Percentiles rank a stretch among this genome's conserved stretches.
These are phyloP conservation scores for Ogataea parapolymorpha DNA, from an alignment of 805 yeast species.

Conservation along the genomic window DNA sequence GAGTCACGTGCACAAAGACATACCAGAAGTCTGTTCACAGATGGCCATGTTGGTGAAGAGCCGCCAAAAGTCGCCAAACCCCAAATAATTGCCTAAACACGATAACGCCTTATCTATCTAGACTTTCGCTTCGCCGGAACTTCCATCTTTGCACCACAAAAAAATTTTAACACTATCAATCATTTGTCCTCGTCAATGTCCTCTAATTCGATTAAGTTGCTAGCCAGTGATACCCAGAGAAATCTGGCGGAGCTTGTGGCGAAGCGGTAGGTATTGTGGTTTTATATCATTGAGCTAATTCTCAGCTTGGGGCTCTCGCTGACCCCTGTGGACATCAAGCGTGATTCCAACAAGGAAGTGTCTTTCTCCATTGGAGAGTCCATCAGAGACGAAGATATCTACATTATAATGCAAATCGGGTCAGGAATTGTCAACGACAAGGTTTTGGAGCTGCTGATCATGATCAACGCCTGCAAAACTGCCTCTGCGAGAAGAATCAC, in stretches of 20 bases:
- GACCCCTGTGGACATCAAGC: constrained; percentile 59
- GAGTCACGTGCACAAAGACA: no score
- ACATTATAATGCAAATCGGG: constrained; percentile 75
- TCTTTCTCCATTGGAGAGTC: constrained; percentile 77
- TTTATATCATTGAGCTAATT: background rate
- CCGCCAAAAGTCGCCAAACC: no score
- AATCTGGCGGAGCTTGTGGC: constrained; percentile 70
- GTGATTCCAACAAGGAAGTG: constrained; percentile 71
- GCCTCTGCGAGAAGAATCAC: constrained; percentile 83
- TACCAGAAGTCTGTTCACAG: no score
- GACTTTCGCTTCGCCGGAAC: constrained; percentile 6
- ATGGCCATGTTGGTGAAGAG: no score
- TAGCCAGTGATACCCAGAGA: constrained; percentile 67
- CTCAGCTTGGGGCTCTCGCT: constrained; percentile 52
- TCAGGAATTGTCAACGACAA: constrained; percentile 75
- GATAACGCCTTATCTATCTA: background rate
- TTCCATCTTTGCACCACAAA: constrained; percentile 6
- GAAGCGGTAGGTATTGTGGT: constrained; percentile 25
- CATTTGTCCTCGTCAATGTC: constrained; percentile 45
- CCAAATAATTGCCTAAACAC: background rate
- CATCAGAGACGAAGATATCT: constrained; percentile 81
- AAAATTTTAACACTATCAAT: constrained; percentile 4
- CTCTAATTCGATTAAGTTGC: constrained; percentile 63
- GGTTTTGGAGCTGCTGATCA: constrained; percentile 68
- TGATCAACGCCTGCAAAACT: constrained; percentile 79